phyloP scores from a whole-genome alignment of 805 yeast species.

The Pichia insulana region DNA sequence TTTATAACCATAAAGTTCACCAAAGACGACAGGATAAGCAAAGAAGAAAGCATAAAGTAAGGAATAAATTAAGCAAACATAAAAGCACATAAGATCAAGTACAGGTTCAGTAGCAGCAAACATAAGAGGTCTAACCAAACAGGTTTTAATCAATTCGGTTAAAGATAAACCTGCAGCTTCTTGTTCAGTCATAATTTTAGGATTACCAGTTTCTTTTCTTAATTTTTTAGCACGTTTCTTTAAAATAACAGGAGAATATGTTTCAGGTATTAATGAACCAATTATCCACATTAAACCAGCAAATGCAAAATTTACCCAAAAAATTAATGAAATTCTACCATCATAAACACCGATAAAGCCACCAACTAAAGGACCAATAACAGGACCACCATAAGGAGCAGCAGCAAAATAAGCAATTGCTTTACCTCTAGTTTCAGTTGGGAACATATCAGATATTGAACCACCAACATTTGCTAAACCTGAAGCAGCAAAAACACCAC shows the following conservation, averaged over 20 bases:
- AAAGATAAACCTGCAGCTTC: slow-evolving; percentile 73
- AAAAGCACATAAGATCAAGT: slow-evolving; percentile 71
- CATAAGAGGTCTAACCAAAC: slow-evolving; percentile 71
- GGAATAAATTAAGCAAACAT: slow-evolving; percentile 86
- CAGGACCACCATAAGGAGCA: slow-evolving; percentile 92
- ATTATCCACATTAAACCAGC: slow-evolving; percentile 76
- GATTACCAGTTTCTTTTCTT: slow-evolving; percentile 74
- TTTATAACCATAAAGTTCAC: slow-evolving; percentile 63
- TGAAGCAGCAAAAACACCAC: slow-evolving; percentile 81
- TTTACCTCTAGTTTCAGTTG: slow-evolving; percentile 70
- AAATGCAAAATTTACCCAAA: slow-evolving; percentile 91
- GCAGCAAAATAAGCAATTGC: slow-evolving; percentile 89
- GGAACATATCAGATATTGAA: slow-evolving; percentile 81
- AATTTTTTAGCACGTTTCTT: slow-evolving; percentile 55
- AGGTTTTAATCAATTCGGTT: slow-evolving; percentile 60
- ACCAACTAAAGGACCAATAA: slow-evolving; percentile 77
- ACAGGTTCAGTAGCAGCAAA: slow-evolving; percentile 79
- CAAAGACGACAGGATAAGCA: slow-evolving; percentile 87
- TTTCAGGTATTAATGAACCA: slow-evolving; percentile 70
- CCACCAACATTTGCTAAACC: slow-evolving; percentile 87
- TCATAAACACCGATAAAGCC: slow-evolving; percentile 76
- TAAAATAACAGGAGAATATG: slow-evolving; percentile 77
- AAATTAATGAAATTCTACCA: slow-evolving; percentile 57
- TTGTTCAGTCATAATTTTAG: slow-evolving; percentile 83
- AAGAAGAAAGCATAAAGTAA: slow-evolving; percentile 87